Base-by-base conservation (phyloP, 208 protist species). In the Herpetomonas tarakana region DNA sequence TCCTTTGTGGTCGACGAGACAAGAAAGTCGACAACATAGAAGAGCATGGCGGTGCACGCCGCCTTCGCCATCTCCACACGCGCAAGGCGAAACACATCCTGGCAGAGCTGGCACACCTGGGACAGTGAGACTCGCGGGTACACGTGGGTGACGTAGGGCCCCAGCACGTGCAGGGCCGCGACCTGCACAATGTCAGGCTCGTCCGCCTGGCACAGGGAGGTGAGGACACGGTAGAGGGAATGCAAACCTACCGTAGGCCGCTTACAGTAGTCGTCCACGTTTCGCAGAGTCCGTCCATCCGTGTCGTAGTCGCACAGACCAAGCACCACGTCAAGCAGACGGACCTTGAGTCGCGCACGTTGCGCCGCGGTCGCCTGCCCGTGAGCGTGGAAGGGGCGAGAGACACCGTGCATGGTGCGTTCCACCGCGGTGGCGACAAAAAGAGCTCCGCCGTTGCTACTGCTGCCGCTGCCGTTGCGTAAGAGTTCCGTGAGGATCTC, bases 271-370 rank as follows among this genome's bases (percentile, higher is more conserved):
- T 86, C 77, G 51, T 94, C 88, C 2, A 92, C 53, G 62, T 89
- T 86, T 28, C 80, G 74, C 60, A 94, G 69, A 25, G 88, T 94
- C 2, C 68, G 74, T 1, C 55, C 69, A 2, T 87, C 76, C 19
- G 62, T 52, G 56, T 94, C 88, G 68, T 94, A 88, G 62, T 94
- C 88, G 26, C 73, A 91, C 41, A 56, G 68, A 2, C 74, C 67
- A n/a, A 94, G 75, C 19, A 94, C 44, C n/a, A 94, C 68, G 49
- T 94, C 85, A 11, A 94, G 68, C 30, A 89, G 16, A 11, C 85
- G 76, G 26, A 83, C 61, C 25, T 84, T 82, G 19, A 84, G 38
- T 0, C 71, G 79, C 22, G 27, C 59, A 2, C 75, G 6, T 16
- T 58, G 53, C 24, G 50, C 54, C 24, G n/a, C 30, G 16, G 41